Conservation (phyloP, 306 rosid species). For the Medicago lupulina region DNA sequence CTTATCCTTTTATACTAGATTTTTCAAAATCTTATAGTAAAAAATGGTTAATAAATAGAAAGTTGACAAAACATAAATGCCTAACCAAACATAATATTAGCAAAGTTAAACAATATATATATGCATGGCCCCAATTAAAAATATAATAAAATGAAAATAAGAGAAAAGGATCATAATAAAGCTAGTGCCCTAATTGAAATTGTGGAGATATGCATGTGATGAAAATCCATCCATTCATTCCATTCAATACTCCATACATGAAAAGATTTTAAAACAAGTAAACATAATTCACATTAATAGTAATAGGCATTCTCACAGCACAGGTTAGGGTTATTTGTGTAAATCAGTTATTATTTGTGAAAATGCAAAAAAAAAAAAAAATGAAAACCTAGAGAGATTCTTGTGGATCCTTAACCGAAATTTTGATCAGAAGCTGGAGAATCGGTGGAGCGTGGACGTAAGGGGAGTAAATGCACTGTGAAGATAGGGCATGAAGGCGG, state of each 20-base stretch:
- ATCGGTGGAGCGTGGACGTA: neutral
- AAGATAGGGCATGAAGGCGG: neutral
- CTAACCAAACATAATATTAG: too few relatives aligned
- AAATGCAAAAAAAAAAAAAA: too few relatives aligned
- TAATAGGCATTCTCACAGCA: neutral
- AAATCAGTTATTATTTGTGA: neutral
- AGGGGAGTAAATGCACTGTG: neutral
- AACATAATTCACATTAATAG: neutral
- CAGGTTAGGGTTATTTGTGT: too few relatives aligned
- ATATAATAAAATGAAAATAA: neutral
- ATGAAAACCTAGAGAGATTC: slow-evolving; percentile 29
- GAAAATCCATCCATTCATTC: slow-evolving; percentile 6
- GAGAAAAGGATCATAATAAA: neutral
- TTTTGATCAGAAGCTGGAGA: neutral
- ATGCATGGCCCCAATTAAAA: too few relatives aligned
- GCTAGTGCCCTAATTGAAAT: slow-evolving; percentile 1
- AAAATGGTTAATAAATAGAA: neutral
- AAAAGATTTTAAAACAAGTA: neutral
- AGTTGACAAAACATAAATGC: too few relatives aligned
- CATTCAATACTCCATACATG: slow-evolving; percentile 9
- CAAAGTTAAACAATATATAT: too few relatives aligned
- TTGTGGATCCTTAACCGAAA: neutral
- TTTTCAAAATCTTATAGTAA: neutral
- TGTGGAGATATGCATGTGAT: too few relatives aligned
- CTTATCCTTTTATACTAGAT: neutral